Percentiles rank a stretch among this genome's conserved stretches.
Conservation (phyloP, 2,329 filamentous ascomycete genomes). For the Aspergillus hiratsukae region DNA sequence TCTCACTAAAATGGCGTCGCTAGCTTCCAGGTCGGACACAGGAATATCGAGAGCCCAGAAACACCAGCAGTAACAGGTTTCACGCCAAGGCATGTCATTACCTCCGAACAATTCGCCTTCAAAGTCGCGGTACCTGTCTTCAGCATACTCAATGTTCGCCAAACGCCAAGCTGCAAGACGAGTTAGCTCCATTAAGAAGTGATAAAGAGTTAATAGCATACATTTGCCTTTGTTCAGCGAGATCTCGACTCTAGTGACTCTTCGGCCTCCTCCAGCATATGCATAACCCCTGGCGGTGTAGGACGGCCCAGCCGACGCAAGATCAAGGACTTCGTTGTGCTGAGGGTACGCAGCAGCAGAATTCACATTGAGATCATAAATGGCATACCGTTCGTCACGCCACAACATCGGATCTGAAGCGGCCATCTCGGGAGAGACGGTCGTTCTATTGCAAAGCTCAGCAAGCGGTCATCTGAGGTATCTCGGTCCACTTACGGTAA, state of each 20-base stretch:
- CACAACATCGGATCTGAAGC: conserved; percentile 71
- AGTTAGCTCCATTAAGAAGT: conserved; percentile 7
- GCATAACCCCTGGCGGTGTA: conserved; percentile 78
- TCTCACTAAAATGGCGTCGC: conserved; percentile 72
- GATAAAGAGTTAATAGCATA: conserved; percentile 14
- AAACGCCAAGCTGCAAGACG: conserved; percentile 59
- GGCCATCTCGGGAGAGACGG: conserved; percentile 75
- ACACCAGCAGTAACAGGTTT: conserved; percentile 84
- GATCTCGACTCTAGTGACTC: conserved; percentile 76
- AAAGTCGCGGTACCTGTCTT: conserved; percentile 72
- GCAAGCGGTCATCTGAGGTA: background rate
- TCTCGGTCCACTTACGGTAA: conserved; percentile 53
- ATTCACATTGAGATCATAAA: conserved; percentile 87
- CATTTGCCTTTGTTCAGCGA: conserved; percentile 75
- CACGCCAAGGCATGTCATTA: conserved; percentile 73
- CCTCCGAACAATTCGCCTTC: conserved; percentile 68
- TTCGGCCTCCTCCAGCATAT: conserved; percentile 80
- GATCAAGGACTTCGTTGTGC: conserved; percentile 64
- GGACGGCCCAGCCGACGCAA: conserved; percentile 45
- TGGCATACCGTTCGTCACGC: conserved; percentile 86
- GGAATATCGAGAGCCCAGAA: conserved; percentile 77
- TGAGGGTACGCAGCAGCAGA: conserved; percentile 75
- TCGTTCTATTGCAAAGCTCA: conserved; percentile 50
- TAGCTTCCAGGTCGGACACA: conserved; percentile 55
- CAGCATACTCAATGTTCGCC: conserved; percentile 73